phyloP scores from a whole-genome alignment of 306 rosid genomes.

The Corylus americana region DNA sequence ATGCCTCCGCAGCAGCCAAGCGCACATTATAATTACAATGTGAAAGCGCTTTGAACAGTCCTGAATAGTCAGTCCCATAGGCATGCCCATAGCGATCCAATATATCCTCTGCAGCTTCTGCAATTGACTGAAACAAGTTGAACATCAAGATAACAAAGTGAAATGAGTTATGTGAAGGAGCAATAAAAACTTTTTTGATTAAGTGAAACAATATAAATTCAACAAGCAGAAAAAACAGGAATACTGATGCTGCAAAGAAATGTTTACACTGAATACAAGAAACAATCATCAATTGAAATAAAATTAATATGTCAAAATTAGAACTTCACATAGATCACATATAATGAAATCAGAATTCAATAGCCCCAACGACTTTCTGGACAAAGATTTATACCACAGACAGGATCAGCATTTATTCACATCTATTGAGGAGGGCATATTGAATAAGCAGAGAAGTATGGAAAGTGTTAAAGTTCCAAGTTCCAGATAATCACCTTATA shows the following conservation, averaged over 20 bases:
- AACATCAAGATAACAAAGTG: slow-evolving; percentile 11
- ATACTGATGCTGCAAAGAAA: not conserved
- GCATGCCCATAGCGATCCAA: slow-evolving; percentile 97
- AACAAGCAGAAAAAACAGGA: not conserved
- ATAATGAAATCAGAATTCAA: not conserved
- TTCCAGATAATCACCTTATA: not conserved
- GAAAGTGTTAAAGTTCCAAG: not conserved
- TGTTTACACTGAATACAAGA: not conserved
- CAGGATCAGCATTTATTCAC: not conserved
- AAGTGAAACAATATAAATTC: not conserved
- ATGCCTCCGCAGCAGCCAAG: slow-evolving; percentile 89
- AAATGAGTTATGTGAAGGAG: not conserved
- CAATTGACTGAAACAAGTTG: slow-evolving; percentile 62
- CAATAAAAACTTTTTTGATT: not conserved
- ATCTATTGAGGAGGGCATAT: not conserved
- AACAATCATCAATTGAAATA: not conserved
- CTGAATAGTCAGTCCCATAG: slow-evolving; percentile 86
- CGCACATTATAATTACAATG: slow-evolving; percentile 81
- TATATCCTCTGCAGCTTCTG: slow-evolving; percentile 87
- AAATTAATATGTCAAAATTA: not conserved
- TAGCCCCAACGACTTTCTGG: not conserved
- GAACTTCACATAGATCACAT: not conserved
- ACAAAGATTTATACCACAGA: not conserved
- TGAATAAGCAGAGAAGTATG: not conserved
- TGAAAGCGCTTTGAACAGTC: slow-evolving; percentile 86